Percentiles rank a stretch among this genome's conserved stretches.
phyloP scores from a whole-genome alignment of 345 rosid genomes.

The Rubroshorea leprosula region DNA sequence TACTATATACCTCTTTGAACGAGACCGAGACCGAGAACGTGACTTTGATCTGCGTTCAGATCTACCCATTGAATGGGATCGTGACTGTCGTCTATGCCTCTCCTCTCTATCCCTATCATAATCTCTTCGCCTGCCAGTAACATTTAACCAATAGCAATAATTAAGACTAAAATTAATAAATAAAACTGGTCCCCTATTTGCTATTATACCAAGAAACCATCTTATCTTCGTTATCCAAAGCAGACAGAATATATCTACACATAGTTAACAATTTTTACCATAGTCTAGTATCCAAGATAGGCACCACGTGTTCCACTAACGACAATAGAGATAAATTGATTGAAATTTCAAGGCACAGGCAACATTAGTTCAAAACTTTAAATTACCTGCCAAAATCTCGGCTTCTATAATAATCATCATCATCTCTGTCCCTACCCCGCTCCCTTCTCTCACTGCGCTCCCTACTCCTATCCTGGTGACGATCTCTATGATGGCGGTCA shows the following conservation, averaged over 20 bases:
- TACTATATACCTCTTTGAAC: constrained; percentile 59
- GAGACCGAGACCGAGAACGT: constrained; percentile 31
- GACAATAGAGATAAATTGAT: too few relatives aligned
- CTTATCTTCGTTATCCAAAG: not conserved
- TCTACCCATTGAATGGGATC: constrained; percentile 56
- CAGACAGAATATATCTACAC: too few relatives aligned
- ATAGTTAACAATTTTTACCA: too few relatives aligned
- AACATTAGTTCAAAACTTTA: too few relatives aligned
- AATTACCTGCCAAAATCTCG: constrained; percentile 68
- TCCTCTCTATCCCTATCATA: constrained; percentile 70
- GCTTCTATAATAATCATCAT: constrained; percentile 49
- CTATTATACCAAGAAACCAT: not conserved
- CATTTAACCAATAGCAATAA: constrained; percentile 8
- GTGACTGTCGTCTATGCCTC: constrained; percentile 47
- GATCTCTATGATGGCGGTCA: constrained; percentile 57
- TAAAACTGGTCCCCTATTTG: not conserved
- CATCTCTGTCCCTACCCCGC: constrained; percentile 69
- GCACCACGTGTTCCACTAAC: too few relatives aligned
- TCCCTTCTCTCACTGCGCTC: constrained; percentile 77
- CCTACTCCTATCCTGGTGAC: constrained; percentile 51
- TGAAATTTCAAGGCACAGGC: too few relatives aligned
- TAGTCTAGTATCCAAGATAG: too few relatives aligned
- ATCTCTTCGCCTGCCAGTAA: constrained; percentile 50
- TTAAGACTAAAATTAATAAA: not conserved
- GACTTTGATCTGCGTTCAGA: constrained; percentile 77